Percentiles rank a stretch among this genome's conserved stretches.
Evolutionary conservation across 306 rosid species (phyloP).

Genomic region (Medicago arabica): DNA sequence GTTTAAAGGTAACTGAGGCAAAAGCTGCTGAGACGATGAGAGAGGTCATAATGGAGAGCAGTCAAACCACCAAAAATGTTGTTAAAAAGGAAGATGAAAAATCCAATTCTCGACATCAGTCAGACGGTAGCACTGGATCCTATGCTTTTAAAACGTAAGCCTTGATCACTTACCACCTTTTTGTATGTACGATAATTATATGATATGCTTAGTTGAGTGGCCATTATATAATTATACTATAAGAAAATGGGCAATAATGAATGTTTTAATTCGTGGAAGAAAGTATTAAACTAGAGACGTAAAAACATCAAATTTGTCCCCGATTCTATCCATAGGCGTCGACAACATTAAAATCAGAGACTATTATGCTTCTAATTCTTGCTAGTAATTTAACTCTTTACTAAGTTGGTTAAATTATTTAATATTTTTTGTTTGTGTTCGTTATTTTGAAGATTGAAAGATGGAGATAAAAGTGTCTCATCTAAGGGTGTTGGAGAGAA

Average conservation of each 20-base stretch:
- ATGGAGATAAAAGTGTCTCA: slow-evolving; percentile 48
- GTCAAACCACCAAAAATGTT: slow-evolving; percentile 22
- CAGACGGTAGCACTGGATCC: slow-evolving; percentile 61
- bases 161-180: too few species aligned
- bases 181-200: too few species aligned
- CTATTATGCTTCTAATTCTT: too few species aligned
- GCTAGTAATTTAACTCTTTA: too few species aligned
- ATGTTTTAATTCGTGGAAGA: too few species aligned
- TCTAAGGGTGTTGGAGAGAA: slow-evolving; percentile 39
- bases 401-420: background rate
- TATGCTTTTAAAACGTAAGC: slow-evolving; percentile 81
- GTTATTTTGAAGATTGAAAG: slow-evolving; percentile 51
- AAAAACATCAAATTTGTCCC: too few species aligned
- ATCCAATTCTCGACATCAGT: slow-evolving; percentile 30
- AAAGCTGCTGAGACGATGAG: slow-evolving; percentile 80
- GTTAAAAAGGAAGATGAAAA: slow-evolving; percentile 25
- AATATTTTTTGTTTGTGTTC: background rate
- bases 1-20: slow-evolving; percentile 50
- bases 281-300: too few species aligned
- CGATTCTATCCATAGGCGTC: too few species aligned
- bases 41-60: slow-evolving; percentile 71
- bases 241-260: too few species aligned
- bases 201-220: too few species aligned
- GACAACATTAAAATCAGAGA: too few species aligned
- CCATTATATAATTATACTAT: too few species aligned